Evolutionary conservation across 2,329 filamentous ascomycete species (phyloP), one percentile per base, ranked within the genome.

Genomic region (Cercospora sojina): DNA sequence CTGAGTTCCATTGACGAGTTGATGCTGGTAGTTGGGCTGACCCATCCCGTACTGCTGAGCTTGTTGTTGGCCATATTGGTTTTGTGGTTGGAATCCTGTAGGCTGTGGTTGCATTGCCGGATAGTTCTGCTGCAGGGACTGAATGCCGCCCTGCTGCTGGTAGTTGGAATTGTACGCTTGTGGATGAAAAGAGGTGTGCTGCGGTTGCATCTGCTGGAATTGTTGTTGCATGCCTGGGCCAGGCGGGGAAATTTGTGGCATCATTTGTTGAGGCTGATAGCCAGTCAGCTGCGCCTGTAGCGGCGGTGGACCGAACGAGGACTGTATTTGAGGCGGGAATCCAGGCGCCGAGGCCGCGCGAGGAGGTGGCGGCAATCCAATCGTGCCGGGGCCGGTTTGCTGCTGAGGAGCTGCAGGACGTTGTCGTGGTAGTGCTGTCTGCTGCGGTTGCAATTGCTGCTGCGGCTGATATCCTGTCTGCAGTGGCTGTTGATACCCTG

Each of bases 241-340:
- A 91, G 83, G 69, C 88, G 88, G 10, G 57, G 64, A 68, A 53
- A 66, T 60, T 23, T 62, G 60, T 41, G 47, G 60, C 49, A 62
- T 56, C 12, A 53, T 31, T 31, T 53, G 29, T 58, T 81, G 81
- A 74, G 87, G 82, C 72, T 77, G 76, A 62, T 86, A 83, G 8
- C 94, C 93, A 5, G 95, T 97, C 78, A 93, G 86, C 76, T 97
- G 94, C 61, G 92, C 88, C 76, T 93, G 90, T 71, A 97, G 80
- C 16, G 91, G 88, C 59, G 91, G 88, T 18, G 90, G 86, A 7
- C 86, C 86, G 77, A 96, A 75, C 84, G 85, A 77, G 85, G 88
- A 88, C 75, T 90, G 90, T 59, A 87, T 79, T n/a, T 74, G 75
- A 31, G 71, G 65, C 31, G 65, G 72, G 67, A 84, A 90, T 62